Base-by-base conservation (phyloP, 192 early-diverging fungal species). In the Linnemannia schmuckeri region DNA sequence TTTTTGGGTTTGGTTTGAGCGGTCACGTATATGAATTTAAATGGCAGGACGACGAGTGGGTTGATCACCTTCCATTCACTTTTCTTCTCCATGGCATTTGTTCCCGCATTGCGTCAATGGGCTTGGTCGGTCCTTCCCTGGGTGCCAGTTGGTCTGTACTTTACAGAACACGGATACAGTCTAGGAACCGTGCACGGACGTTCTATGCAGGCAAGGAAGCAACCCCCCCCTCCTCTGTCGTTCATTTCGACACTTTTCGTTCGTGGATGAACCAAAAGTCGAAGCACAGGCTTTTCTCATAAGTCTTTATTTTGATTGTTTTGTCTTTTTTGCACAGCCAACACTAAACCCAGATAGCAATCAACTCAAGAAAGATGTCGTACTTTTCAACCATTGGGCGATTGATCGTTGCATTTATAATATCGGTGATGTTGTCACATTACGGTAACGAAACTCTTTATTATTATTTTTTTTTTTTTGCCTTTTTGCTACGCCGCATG, bases 261-360 rank as follows among this genome's bases (percentile, higher is more conserved):
- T 74, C n/a, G n/a, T 42, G 5, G 18, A 46, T 52, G 22, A 27
- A 30, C 40, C 38, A 55, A 38, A 77, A 0, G 76, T 20, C 37
- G 24, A 77, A 63, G 55, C 52, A 44, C 55, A 41, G 49, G 37
- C 27, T 74, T 49, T 49, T 74, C 44, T 33, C 22, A 22, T 30
- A 12, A 22, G 8, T 27, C 47, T 37, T 24, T 20, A 4, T 30
- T 27, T 13, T 13, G 10, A 30, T 24, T 46, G 1, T 74, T 30
- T 33, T 10, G 17, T 6, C 44, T 42, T 46, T 52, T 52, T 17
- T 66, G 46, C 61, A 35, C 44, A 93, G 93, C 95, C 95, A 20
- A 93, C 94, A 37, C 90, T 96, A 35, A 96, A 96, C 69, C 95
- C 95, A 22, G 94, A 96, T 85, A 90, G 89, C 40, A 96, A 93